Percentiles rank a stretch among this genome's conserved stretches.
Evolutionary conservation across 805 yeast genomes (phyloP).

Genomic region (Metschnikowia cubensis): DNA sequence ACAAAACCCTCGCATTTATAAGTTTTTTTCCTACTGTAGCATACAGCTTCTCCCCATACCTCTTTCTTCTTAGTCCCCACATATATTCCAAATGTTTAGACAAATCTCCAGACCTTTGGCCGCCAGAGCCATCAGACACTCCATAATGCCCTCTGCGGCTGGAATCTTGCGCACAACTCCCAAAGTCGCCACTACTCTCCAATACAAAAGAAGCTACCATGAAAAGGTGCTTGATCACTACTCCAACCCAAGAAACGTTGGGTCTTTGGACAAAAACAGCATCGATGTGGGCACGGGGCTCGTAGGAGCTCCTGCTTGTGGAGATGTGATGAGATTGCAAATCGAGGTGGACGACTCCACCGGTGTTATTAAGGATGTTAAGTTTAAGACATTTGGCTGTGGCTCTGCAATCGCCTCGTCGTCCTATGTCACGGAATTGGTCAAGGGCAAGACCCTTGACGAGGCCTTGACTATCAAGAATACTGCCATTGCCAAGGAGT

Average conservation of each 20-base stretch:
- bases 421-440: slow-evolving; percentile 91
- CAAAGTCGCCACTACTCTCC: background rate
- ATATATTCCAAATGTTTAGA: slow-evolving; percentile 13
- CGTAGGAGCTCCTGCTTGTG: slow-evolving; percentile 99
- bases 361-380: slow-evolving; percentile 90
- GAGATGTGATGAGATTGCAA: slow-evolving; percentile 97
- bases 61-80: slow-evolving; percentile 1
- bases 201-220: slow-evolving; percentile 53
- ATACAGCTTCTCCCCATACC: background rate
- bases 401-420: slow-evolving; percentile 97
- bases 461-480: slow-evolving; percentile 92
- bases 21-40: background rate
- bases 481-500: slow-evolving; percentile 90
- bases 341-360: slow-evolving; percentile 87
- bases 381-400: slow-evolving; percentile 98
- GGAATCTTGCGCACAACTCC: slow-evolving; percentile 9
- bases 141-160: slow-evolving; percentile 6
- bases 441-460: slow-evolving; percentile 89
- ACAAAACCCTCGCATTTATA: slow-evolving; percentile 1
- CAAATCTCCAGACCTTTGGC: slow-evolving; percentile 13
- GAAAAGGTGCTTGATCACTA: slow-evolving; percentile 95
- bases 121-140: slow-evolving; percentile 10
- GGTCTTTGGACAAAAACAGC: slow-evolving; percentile 76
- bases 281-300: slow-evolving; percentile 89
- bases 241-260: slow-evolving; percentile 95